Evolutionary conservation across 1,284 basidiomycete genomes (phyloP).

Genomic region (Lentinula novae-zelandiae): DNA sequence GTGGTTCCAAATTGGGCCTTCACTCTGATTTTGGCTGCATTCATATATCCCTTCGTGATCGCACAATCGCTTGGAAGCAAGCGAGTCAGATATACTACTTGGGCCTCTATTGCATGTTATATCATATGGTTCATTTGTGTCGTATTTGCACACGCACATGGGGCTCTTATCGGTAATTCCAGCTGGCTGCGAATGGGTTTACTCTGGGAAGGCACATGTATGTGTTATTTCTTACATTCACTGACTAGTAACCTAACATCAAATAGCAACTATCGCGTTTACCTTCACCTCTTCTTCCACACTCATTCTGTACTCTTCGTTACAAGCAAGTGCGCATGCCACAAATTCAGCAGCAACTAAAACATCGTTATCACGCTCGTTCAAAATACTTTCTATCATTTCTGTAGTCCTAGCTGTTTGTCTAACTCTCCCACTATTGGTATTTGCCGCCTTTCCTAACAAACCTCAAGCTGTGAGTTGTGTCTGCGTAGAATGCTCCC

Average conservation of each 20-base stretch:
- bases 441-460: slow-evolving; percentile 45
- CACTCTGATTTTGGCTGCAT: slow-evolving; percentile 35
- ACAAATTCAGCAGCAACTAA: slow-evolving; percentile 34
- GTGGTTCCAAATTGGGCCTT: slow-evolving; percentile 30
- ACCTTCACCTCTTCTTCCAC: slow-evolving; percentile 62
- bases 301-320: slow-evolving; percentile 58
- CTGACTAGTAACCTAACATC: neutral
- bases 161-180: slow-evolving; percentile 33
- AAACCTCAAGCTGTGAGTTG: slow-evolving; percentile 36
- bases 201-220: slow-evolving; percentile 64
- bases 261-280: slow-evolving; percentile 51
- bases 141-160: slow-evolving; percentile 45
- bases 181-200: slow-evolving; percentile 40
- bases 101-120: slow-evolving; percentile 54
- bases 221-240: slow-evolving; percentile 24
- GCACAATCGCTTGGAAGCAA: slow-evolving; percentile 50
- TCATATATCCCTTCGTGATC: slow-evolving; percentile 47
- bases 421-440: slow-evolving; percentile 54
- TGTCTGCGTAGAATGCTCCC: slow-evolving; percentile 2
- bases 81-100: slow-evolving; percentile 51
- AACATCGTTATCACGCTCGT: slow-evolving; percentile 48
- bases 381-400: slow-evolving; percentile 50
- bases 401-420: slow-evolving; percentile 46
- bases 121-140: slow-evolving; percentile 53
- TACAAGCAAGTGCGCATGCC: slow-evolving; percentile 39